Conservation (phyloP, 768 basidiomycete genomes). For the Suillus plorans region DNA sequence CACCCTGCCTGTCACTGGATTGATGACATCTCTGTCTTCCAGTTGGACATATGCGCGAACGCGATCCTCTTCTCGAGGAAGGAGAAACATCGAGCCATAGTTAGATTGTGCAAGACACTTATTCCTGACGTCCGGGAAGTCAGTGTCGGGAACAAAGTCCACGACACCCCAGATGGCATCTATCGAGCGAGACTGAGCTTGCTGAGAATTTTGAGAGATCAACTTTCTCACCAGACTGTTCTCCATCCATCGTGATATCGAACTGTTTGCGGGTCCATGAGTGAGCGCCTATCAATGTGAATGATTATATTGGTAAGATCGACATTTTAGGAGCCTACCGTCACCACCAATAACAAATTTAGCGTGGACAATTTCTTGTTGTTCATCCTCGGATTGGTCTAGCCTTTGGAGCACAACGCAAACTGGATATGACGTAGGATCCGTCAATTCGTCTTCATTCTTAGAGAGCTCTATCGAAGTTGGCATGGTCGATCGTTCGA, state of each 20-base stretch:
- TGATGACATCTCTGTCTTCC: too few relatives aligned
- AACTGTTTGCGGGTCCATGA: conserved; percentile 77
- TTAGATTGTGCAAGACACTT: too few relatives aligned
- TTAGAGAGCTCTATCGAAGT: conserved; percentile 29
- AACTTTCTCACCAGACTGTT: conserved; percentile 37
- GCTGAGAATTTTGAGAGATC: too few relatives aligned
- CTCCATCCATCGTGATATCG: conserved; percentile 72
- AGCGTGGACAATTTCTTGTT: conserved; percentile 59
- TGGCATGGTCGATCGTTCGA: conserved; percentile 33
- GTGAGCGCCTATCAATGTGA: conserved; percentile 56
- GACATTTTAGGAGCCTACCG: conserved; percentile 38
- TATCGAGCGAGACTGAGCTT: too few relatives aligned
- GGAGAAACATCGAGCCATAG: too few relatives aligned
- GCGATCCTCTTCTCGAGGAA: too few relatives aligned
- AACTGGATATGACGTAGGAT: conserved; percentile 23
- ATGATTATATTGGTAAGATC: neutral
- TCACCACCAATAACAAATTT: conserved; percentile 80
- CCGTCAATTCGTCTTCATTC: conserved; percentile 20
- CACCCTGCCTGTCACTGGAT: too few relatives aligned
- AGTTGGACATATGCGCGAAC: too few relatives aligned
- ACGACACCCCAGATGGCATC: too few relatives aligned
- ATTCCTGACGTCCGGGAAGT: too few relatives aligned
- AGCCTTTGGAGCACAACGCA: conserved; percentile 21
- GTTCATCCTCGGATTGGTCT: conserved; percentile 31
- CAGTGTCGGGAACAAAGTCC: too few relatives aligned